Evolutionary conservation across 202 grass and related monocot species (phyloP), one percentile per base, ranked within the genome.

Genomic region (Alloteropsis angusta): DNA sequence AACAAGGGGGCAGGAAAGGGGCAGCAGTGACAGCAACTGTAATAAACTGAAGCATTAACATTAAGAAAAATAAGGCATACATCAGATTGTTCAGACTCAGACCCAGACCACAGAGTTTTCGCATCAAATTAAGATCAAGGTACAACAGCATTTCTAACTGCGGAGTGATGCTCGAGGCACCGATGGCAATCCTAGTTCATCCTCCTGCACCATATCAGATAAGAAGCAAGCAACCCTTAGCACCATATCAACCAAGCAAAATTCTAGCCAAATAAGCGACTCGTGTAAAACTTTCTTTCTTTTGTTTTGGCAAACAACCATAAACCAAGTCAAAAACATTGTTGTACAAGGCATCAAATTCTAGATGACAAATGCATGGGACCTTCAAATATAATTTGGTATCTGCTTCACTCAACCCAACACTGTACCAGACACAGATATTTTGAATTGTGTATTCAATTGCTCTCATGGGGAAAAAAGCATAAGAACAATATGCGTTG

Each of bases 111-210:
- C 48, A 42, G 23, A 45, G 64, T 87, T 63, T 68, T 83, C 60
- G 64, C 71, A 63, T 72, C 54, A 84, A 70, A 34, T n/a, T 50
- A 34, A 21, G n/a, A 65, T 12, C 47, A 72, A 57, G 57, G 60
- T 68, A 42, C 22, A 39, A 4, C 9, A 75, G 23, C 43, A 68
- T n/a, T 78, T 83, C 89, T 95, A 92, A 65, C 78, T 90, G 43
- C 89, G 83, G 59, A 95, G 65, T 10, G 92, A 92, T 42, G 92
- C 87, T 48, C 57, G 75, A 48, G 92, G 92, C 36, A 92, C 89
- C 7, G 89, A 11, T 14, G 92, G 89, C 58, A 92, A 80, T 55
- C 89, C 92, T 56, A 92, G 72, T 69, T 92, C 92, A 67, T 89
- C 89, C 78, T 83, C 89, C 92, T 92, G 92, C 58, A 87, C 50